These are phyloP conservation scores for Cercospora sp. DNA, from an alignment of 2,329 filamentous ascomycete genomes.

Conservation along the genomic window DNA sequence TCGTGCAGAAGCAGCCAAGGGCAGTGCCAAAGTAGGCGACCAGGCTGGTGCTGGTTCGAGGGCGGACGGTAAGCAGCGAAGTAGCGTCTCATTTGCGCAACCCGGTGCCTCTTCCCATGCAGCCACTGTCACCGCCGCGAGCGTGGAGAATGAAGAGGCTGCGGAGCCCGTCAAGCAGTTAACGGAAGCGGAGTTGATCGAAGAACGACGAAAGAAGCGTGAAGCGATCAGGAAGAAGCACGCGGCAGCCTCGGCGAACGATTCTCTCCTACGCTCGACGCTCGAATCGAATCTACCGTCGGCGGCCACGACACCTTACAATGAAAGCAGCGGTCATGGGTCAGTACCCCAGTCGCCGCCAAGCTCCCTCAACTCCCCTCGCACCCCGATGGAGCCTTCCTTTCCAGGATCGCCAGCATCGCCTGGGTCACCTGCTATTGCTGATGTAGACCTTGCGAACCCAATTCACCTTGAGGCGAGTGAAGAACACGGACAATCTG, in stretches of 20 bases:
- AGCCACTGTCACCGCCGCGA: not conserved
- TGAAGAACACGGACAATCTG: conserved; percentile 74
- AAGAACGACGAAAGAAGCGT: conserved; percentile 78
- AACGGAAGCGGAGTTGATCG: conserved; percentile 80
- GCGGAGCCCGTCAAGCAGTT: conserved; percentile 48
- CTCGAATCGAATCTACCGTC: conserved; percentile 52
- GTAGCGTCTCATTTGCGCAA: conserved; percentile 22
- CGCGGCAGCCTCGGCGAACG: conserved; percentile 53
- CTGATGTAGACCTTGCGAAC: conserved; percentile 44
- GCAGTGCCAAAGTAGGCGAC: conserved; percentile 20
- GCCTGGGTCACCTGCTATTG: conserved; percentile 42
- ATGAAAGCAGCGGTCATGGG: conserved; percentile 30
- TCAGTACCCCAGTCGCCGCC: conserved; percentile 35
- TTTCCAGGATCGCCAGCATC: conserved; percentile 39
- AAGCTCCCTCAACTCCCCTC: conserved; percentile 38
- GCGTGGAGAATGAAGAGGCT: conserved; percentile 37
- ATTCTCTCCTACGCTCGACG: conserved; percentile 64
- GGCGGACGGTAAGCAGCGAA: conserved; percentile 17
- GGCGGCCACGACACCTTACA: conserved; percentile 40
- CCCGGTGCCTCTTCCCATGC: conserved; percentile 22
- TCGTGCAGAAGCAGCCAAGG: conserved; percentile 16
- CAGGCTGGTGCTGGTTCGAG: conserved; percentile 15
- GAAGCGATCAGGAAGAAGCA: conserved; percentile 85
- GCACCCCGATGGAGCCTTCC: conserved; percentile 36
- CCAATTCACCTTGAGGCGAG: conserved; percentile 33